Conservation (phyloP, 164 flowering plant genomes). For the Stephania yunnanensis region DNA sequence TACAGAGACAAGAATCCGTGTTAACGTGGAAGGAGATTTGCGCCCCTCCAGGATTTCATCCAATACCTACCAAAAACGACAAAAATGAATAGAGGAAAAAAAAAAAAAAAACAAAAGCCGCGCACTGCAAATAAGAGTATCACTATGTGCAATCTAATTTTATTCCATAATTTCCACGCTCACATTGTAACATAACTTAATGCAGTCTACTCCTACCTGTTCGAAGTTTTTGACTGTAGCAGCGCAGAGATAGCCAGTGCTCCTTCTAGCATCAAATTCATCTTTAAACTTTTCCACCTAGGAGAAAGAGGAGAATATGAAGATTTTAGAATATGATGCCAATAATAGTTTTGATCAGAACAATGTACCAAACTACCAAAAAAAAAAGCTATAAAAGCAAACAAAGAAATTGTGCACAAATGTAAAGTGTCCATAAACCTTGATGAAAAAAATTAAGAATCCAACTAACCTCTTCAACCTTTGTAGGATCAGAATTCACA, state of each 20-base stretch:
- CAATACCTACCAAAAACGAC: constrained; percentile 42
- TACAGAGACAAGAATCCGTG: constrained; percentile 52
- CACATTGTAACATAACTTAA: background rate
- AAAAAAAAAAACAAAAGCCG: no score
- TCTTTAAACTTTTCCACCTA: constrained; percentile 59
- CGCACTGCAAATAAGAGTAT: no score
- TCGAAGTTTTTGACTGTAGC: constrained; percentile 75
- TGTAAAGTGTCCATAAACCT: background rate
- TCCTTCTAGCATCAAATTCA: constrained; percentile 86
- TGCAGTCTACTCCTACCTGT: constrained; percentile 38
- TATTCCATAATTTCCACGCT: no score
- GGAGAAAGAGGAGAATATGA: background rate
- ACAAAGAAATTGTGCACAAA: background rate
- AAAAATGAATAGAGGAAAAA: background rate
- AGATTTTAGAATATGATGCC: background rate
- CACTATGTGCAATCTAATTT: no score
- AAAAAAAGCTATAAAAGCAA: background rate
- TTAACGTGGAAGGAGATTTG: constrained; percentile 38
- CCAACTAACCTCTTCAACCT: constrained; percentile 53
- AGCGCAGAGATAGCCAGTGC: constrained; percentile 93
- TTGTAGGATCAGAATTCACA: constrained; percentile 94
- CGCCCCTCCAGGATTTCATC: constrained; percentile 53
- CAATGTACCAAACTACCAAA: background rate
- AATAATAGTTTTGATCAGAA: no score
- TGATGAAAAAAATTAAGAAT: constrained; percentile 1